Evolutionary conservation across 768 basidiomycete species (phyloP).

Genomic region (Rhodotorula taiwanensis): DNA sequence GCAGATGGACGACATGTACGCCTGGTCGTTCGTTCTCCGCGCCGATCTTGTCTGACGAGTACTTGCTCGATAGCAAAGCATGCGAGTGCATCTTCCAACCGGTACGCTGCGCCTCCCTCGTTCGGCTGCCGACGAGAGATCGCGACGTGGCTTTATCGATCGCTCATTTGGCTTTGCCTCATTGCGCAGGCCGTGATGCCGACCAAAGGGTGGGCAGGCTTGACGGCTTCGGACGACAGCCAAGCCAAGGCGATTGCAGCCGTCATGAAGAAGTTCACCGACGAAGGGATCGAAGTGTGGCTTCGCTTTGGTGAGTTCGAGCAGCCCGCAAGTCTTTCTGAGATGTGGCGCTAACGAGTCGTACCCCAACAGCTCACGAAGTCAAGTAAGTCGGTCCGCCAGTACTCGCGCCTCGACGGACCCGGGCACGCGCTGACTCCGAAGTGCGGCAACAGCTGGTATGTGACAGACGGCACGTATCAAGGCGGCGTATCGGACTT

Average conservation of each 20-base stretch:
- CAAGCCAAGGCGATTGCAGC: conserved; percentile 39
- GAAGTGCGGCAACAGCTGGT: not conserved
- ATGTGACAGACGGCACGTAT: conserved; percentile 35
- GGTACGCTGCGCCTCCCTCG: not conserved
- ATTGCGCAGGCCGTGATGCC: conserved; percentile 28
- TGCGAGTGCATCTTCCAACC: conserved; percentile 31
- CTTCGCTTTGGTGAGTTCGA: conserved; percentile 32
- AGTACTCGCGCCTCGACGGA: not conserved
- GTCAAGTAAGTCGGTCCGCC: not conserved
- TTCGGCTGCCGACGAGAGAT: too few species aligned
- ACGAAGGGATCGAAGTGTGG: conserved; percentile 41
- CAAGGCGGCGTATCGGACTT: conserved; percentile 34
- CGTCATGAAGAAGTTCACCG: conserved; percentile 41
- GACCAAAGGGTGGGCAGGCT: conserved; percentile 34
- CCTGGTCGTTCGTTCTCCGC: too few species aligned
- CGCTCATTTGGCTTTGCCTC: too few species aligned
- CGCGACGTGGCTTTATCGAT: not conserved
- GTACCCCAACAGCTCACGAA: conserved; percentile 15
- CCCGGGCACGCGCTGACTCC: not conserved
- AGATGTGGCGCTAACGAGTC: too few species aligned
- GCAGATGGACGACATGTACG: conserved; percentile 28
- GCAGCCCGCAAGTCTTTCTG: too few species aligned
- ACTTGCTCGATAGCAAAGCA: conserved; percentile 13
- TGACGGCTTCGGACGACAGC: conserved; percentile 33
- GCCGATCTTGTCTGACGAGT: too few species aligned